Conservation (phyloP, 139 green algal species). For the Edaphochlamys debaryana region DNA sequence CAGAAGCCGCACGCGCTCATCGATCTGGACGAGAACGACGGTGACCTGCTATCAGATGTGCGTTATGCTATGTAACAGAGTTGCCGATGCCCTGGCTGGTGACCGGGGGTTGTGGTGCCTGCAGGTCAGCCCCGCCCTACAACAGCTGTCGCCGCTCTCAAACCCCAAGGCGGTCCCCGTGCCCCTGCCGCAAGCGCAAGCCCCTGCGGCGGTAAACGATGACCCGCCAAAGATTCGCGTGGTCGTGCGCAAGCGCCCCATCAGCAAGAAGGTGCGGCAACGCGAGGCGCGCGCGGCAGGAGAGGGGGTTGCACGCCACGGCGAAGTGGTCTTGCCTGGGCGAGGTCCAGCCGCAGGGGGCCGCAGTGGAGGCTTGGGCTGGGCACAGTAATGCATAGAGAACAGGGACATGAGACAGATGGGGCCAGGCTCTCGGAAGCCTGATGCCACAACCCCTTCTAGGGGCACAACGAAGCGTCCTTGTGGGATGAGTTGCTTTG, state of each 20-base stretch:
- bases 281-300: too few species aligned
- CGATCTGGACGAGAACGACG: constrained; percentile 84
- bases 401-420: too few species aligned
- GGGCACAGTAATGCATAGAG: too few species aligned
- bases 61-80: too few species aligned
- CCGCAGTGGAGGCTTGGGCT: too few species aligned
- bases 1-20: constrained; percentile 62
- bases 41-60: constrained; percentile 66
- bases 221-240: constrained; percentile 86
- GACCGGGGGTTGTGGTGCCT: neutral
- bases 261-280: constrained; percentile 87
- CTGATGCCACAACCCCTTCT: too few species aligned
- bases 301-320: too few species aligned
- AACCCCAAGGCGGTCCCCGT: constrained; percentile 21
- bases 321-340: too few species aligned
- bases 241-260: constrained; percentile 93
- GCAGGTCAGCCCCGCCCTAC: constrained; percentile 44
- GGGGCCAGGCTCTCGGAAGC: too few species aligned
- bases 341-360: too few species aligned
- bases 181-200: neutral
- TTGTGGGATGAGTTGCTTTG: too few species aligned
- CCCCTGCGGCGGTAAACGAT: neutral
- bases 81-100: neutral
- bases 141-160: constrained; percentile 44
- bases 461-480: too few species aligned